Conservation (phyloP, 2,329 filamentous ascomycete species). For the Diaporthe vexans region DNA sequence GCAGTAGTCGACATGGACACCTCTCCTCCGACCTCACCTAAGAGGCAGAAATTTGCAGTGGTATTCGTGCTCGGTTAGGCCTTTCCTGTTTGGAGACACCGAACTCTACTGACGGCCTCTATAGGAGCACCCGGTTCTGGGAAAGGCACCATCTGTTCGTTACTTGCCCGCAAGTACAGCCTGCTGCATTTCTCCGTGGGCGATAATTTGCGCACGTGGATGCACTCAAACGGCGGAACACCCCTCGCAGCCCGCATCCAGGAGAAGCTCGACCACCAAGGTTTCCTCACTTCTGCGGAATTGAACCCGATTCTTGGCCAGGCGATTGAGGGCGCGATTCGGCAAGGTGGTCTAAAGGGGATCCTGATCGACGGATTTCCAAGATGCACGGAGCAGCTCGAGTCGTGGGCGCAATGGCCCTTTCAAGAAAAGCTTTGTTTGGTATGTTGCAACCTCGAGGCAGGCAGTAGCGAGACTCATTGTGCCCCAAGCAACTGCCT, state of each 20-base stretch:
- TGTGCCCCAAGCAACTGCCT: not conserved
- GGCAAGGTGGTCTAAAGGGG: not conserved
- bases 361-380: slow-evolving; percentile 36
- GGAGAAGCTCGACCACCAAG: slow-evolving; percentile 34
- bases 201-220: slow-evolving; percentile 22
- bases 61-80: slow-evolving; percentile 18
- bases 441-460: slow-evolving; percentile 1
- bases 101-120: slow-evolving; percentile 3
- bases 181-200: slow-evolving; percentile 12
- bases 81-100: not conserved
- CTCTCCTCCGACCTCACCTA: not conserved
- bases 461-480: not conserved
- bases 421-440: slow-evolving; percentile 26
- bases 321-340: slow-evolving; percentile 25
- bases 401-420: slow-evolving; percentile 29
- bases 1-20: not conserved
- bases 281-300: slow-evolving; percentile 29
- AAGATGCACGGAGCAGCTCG: slow-evolving; percentile 30
- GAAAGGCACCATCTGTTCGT: slow-evolving; percentile 19
- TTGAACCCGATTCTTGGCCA: slow-evolving; percentile 21
- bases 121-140: slow-evolving; percentile 22
- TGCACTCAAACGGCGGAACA: not conserved
- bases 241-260: slow-evolving; percentile 25
- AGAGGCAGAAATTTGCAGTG: slow-evolving; percentile 10
- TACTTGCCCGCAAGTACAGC: not conserved